Evolutionary conservation across 352 stramenopile species (phyloP).

Genomic region (Globisporangium alternatum): DNA sequence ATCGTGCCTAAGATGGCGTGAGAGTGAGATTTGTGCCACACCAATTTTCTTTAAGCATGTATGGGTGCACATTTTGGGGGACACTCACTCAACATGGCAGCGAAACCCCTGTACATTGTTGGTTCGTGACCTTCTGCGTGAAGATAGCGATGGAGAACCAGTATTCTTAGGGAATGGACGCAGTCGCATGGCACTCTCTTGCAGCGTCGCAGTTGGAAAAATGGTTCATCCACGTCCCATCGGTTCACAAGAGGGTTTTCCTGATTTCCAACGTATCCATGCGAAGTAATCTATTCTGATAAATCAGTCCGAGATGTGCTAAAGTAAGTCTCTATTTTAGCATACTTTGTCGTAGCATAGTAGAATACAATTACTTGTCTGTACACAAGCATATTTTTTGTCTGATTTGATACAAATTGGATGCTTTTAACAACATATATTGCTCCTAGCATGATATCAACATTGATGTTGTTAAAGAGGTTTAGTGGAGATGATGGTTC

Average conservation of each 20-base stretch:
- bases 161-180: background rate
- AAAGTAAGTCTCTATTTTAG: background rate
- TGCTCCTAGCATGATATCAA: background rate
- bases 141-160: background rate
- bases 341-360: background rate
- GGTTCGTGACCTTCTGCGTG: too few relatives aligned
- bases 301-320: slow-evolving; percentile 1
- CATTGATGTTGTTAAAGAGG: background rate
- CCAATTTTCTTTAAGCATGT: background rate
- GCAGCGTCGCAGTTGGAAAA: background rate
- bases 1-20: background rate
- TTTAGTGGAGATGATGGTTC: background rate
- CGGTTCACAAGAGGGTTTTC: slow-evolving; percentile 1
- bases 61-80: background rate
- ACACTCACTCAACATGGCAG: background rate
- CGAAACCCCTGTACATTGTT: background rate
- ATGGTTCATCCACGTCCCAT: background rate
- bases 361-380: background rate
- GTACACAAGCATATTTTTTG: background rate
- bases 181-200: background rate
- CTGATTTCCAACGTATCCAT: slow-evolving; percentile 14
- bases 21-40: background rate
- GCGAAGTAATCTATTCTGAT: slow-evolving; percentile 13
- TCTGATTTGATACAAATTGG: too few relatives aligned
- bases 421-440: background rate